These are phyloP conservation scores for Flaveria ramosissima DNA, from an alignment of 129 eudicot genomes.

Conservation along the genomic window DNA sequence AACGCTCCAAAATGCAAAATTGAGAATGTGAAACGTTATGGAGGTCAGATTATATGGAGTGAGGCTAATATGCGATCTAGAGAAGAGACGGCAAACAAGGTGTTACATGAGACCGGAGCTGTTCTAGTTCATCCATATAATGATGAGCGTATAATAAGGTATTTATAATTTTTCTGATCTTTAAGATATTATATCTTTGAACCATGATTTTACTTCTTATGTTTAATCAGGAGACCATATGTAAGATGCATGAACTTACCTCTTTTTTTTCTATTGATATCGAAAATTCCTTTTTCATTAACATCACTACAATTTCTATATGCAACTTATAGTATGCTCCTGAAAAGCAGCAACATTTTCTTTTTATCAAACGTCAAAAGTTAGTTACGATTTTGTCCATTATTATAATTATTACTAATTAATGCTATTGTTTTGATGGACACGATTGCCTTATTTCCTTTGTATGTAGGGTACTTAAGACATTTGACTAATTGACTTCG, in stretches of 20 bases:
- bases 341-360: too few species aligned
- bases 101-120: constrained; percentile 79
- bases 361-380: too few species aligned
- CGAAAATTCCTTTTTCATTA: too few species aligned
- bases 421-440: too few species aligned
- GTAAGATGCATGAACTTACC: not conserved
- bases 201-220: not conserved
- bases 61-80: constrained; percentile 80
- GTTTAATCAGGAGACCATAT: not conserved
- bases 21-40: constrained; percentile 90
- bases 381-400: too few species aligned
- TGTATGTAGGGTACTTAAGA: too few species aligned
- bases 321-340: too few species aligned
- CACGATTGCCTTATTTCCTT: too few species aligned
- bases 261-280: not conserved
- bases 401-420: too few species aligned
- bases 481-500: not conserved
- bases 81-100: constrained; percentile 71
- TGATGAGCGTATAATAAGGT: constrained; percentile 88
- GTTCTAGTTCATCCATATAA: constrained; percentile 91
- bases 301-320: too few species aligned
- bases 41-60: constrained; percentile 88
- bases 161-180: not conserved
- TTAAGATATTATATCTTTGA: not conserved
- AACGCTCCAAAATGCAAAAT: constrained; percentile 97